phyloP scores from a whole-genome alignment of 805 yeast genomes.

The Metschnikowia bowlesiae region DNA sequence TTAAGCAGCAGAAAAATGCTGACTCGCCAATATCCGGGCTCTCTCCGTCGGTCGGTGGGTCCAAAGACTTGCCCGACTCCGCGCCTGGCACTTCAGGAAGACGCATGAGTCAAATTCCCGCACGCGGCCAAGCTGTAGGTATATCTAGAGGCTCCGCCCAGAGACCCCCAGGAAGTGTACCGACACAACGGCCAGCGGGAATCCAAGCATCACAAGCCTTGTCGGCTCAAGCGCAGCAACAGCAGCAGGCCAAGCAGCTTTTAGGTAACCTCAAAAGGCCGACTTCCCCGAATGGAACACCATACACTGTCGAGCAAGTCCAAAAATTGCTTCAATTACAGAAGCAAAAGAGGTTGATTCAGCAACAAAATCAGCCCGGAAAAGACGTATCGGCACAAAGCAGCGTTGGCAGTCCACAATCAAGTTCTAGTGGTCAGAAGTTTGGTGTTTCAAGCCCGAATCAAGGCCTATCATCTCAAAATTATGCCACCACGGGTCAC shows the following conservation, averaged over 20 bases:
- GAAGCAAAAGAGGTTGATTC: constrained; percentile 46
- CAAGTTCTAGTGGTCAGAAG: neutral
- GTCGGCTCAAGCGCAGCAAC: neutral
- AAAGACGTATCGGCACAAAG: neutral
- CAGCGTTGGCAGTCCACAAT: neutral
- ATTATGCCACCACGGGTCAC: neutral
- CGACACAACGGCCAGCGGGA: constrained; percentile 1
- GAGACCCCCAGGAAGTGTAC: neutral
- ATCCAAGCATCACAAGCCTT: constrained; percentile 1
- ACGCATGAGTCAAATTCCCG: constrained; percentile 6
- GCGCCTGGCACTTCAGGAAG: neutral
- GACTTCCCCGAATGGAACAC: constrained; percentile 51
- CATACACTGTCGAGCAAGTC: constrained; percentile 56
- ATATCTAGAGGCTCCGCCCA: neutral
- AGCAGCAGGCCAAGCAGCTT: constrained; percentile 10
- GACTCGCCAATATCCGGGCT: neutral
- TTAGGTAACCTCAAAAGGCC: constrained; percentile 29
- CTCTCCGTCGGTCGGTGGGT: constrained; percentile 11
- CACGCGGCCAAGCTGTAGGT: constrained; percentile 1
- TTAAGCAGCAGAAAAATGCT: constrained; percentile 28
- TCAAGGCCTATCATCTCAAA: neutral
- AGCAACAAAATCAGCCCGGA: constrained; percentile 33
- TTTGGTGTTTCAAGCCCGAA: neutral
- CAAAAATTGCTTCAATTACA: constrained; percentile 53
- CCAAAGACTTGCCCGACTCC: constrained; percentile 8